These are phyloP conservation scores for Lasiodiplodia gonubiensis DNA, from an alignment of 2,329 filamentous ascomycete genomes.

Conservation along the genomic window DNA sequence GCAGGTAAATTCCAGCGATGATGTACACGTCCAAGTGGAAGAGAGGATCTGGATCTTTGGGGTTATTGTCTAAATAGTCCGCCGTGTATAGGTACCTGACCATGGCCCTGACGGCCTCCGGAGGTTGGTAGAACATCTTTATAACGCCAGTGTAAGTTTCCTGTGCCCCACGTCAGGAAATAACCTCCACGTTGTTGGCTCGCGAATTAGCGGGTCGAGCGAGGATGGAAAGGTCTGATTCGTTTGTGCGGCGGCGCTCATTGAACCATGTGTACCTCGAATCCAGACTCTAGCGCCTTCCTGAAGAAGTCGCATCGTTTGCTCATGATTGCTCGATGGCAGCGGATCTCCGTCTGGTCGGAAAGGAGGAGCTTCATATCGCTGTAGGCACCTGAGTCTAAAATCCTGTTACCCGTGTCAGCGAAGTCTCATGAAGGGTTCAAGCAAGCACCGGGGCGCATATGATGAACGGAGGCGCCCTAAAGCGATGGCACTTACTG, in stretches of 20 bases:
- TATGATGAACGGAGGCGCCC: too few relatives aligned
- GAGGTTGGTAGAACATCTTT: neutral
- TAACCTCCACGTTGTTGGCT: too few relatives aligned
- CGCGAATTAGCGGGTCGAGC: too few relatives aligned
- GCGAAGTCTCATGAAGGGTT: too few relatives aligned
- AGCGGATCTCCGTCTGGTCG: neutral
- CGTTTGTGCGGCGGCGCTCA: too few relatives aligned
- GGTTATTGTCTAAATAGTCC: neutral
- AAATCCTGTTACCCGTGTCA: too few relatives aligned
- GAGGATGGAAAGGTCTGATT: too few relatives aligned
- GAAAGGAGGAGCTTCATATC: too few relatives aligned
- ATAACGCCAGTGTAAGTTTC: neutral
- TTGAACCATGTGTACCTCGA: neutral
- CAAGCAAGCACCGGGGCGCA: too few relatives aligned
- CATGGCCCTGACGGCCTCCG: neutral
- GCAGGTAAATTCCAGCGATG: neutral
- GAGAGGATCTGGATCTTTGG: neutral
- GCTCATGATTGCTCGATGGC: neutral
- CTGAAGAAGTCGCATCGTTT: neutral
- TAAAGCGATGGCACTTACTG: too few relatives aligned
- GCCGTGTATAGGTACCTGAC: neutral
- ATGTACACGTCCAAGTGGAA: neutral
- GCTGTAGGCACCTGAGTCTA: too few relatives aligned
- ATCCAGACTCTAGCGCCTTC: neutral
- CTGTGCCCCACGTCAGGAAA: neutral